Evolutionary conservation across 225 moss, liverwort and hornwort genomes (phyloP).

Genomic region (Antitrichia curtipendula): DNA sequence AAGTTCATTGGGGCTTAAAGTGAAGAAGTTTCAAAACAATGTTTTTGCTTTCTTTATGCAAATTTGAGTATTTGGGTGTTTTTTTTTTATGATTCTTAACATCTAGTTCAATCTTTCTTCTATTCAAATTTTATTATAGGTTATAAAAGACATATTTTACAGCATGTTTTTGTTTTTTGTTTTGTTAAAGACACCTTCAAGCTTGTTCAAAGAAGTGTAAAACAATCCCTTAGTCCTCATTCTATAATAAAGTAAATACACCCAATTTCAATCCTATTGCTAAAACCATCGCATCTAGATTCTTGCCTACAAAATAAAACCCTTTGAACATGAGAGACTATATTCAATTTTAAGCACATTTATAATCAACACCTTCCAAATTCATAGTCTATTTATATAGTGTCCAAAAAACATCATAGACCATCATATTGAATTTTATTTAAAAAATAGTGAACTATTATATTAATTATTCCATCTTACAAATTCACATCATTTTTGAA

Average conservation of each 20-base stretch:
- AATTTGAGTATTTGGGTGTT: not conserved
- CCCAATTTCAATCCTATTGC: fast-evolving
- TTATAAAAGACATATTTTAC: not conserved
- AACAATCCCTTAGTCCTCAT: not conserved
- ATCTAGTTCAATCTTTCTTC: not conserved
- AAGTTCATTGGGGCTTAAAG: not conserved
- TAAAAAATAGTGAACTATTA: not conserved
- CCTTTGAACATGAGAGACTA: not conserved
- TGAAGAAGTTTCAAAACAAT: not conserved
- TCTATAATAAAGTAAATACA: not conserved
- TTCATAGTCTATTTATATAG: not conserved
- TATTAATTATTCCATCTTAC: not conserved
- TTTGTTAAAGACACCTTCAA: not conserved
- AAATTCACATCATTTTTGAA: not conserved
- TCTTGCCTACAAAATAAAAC: not conserved
- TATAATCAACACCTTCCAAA: not conserved
- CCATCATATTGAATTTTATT: not conserved
- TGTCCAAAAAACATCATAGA: not conserved
- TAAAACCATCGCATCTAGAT: not conserved
- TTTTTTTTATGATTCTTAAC: not conserved
- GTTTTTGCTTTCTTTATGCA: not conserved
- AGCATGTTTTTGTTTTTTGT: not conserved
- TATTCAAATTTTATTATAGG: not conserved
- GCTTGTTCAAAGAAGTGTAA: not conserved
- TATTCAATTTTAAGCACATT: not conserved